Evolutionary conservation across 495 filamentous ascomycete species (phyloP), one percentile per base, ranked within the genome.

Genomic region (Aspergillus ostianus): DNA sequence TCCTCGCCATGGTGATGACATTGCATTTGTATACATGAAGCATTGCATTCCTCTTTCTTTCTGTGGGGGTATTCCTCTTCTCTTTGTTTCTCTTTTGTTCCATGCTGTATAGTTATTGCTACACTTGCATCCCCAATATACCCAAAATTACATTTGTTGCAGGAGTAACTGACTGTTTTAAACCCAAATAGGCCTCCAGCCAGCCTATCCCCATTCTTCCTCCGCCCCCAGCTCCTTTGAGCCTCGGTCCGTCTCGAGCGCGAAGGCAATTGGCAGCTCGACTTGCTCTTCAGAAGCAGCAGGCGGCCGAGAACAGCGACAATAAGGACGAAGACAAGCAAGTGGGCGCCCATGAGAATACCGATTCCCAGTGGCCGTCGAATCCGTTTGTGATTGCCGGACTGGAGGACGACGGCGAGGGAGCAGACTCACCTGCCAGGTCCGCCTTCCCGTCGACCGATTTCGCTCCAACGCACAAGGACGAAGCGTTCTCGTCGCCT

Each of bases 231-330:
- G 76, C 78, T 58, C 75, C 79, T n/a, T 55, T 78, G 58, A 91
- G 92, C 66, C 84, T 92, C 21, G 87, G 89, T 10, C 92, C 92
- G 3, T 93, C 91, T 3, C 84, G 92, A n/a, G 92, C 92, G 19
- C 85, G 92, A 18, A 82, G 91, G 19, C 92, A 95, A 72, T 80
- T 97, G 18, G 91, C 90, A 29, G 89, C 87, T 29, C 85, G 91
- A 20, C 84, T 97, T 1, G 92, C 92, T 15, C 82, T 89, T 65
- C 90, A 92, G 61, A 88, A 88, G 63, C 86, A 88, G 61, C 86
- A 86, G 65, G 79, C 80, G 10, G 69, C 72, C 12, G 74, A 73
- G 49, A 70, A 66, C 52, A 58, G 66, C 55, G 69, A 66, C 8
- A 63, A 56, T 0, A 62, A 65, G 52, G 60, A 32, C 6, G 68